phyloP scores from a whole-genome alignment of 306 rosid genomes.

The Crataegus laevigata region DNA sequence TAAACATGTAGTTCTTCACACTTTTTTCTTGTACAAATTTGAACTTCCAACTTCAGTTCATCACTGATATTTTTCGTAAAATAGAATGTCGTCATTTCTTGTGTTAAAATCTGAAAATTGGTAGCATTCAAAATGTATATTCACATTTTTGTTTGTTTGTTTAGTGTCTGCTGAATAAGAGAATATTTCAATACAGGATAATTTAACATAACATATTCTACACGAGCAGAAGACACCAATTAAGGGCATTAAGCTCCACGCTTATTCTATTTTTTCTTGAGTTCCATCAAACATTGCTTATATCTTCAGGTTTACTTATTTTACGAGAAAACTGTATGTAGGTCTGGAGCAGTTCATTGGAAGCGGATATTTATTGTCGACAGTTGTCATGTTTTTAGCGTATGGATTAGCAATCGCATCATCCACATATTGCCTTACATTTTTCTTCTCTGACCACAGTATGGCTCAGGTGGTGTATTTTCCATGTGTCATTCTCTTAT shows the following conservation, averaged over 20 bases:
- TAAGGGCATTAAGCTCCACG: background rate
- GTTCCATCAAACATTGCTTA: background rate
- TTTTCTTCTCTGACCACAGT: constrained; percentile 80
- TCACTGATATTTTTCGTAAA: background rate
- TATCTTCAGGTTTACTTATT: background rate
- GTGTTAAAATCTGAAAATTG: background rate
- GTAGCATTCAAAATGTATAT: background rate
- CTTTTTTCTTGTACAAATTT: background rate
- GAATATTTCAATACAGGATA: background rate
- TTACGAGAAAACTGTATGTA: constrained; percentile 12
- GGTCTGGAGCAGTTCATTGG: constrained; percentile 97
- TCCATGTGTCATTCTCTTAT: constrained; percentile 10
- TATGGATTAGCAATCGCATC: constrained; percentile 92
- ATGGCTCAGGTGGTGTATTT: constrained; percentile 72
- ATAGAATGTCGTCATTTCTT: background rate
- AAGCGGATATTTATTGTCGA: constrained; percentile 59
- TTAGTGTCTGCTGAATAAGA: background rate
- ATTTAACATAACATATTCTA: background rate
- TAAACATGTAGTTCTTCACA: background rate
- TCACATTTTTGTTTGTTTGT: background rate
- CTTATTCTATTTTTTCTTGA: background rate
- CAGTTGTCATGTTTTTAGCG: constrained; percentile 63
- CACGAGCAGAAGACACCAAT: background rate
- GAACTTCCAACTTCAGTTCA: background rate
- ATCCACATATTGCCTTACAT: constrained; percentile 88